Conservation (phyloP, 163 green algal genomes). For the Scenedesmus sp. region DNA sequence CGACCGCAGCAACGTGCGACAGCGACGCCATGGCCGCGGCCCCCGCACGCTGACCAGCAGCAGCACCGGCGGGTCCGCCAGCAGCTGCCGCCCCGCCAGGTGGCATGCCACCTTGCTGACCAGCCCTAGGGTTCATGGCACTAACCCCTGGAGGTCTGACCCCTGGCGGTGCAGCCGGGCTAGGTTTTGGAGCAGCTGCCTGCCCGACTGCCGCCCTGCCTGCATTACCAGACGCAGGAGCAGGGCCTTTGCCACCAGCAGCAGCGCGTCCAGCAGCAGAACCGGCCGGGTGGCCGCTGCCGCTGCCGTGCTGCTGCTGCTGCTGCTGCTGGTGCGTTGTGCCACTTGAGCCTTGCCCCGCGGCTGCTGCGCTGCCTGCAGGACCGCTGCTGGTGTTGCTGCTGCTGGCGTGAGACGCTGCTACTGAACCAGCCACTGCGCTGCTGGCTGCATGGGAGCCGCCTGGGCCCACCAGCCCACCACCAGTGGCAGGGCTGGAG, state of each 20-base stretch:
- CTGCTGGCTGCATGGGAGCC: too few relatives aligned
- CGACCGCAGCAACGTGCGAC: constrained; percentile 34
- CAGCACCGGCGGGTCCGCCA: not conserved
- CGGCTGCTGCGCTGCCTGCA: not conserved
- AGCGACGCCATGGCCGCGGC: not conserved
- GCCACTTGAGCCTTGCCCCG: not conserved
- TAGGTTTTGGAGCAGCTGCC: not conserved
- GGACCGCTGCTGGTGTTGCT: not conserved
- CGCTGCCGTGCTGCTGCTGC: not conserved
- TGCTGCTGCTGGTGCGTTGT: not conserved
- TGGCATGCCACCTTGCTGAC: not conserved
- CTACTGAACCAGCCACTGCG: not conserved
- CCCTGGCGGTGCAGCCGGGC: not conserved
- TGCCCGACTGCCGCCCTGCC: not conserved
- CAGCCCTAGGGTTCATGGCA: not conserved
- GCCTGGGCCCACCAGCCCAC: not conserved
- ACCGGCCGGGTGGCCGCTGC: not conserved
- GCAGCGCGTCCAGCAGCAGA: not conserved
- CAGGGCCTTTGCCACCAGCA: not conserved
- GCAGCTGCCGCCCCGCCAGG: not conserved
- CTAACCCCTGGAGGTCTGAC: not conserved
- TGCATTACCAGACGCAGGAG: not conserved
- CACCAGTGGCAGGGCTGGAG: not conserved
- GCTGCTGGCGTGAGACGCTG: not conserved
- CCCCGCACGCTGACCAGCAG: not conserved